Evolutionary conservation across 176 grass and related monocot species (phyloP), one percentile per base, ranked within the genome.

Genomic region (Ensete ventricosum): DNA sequence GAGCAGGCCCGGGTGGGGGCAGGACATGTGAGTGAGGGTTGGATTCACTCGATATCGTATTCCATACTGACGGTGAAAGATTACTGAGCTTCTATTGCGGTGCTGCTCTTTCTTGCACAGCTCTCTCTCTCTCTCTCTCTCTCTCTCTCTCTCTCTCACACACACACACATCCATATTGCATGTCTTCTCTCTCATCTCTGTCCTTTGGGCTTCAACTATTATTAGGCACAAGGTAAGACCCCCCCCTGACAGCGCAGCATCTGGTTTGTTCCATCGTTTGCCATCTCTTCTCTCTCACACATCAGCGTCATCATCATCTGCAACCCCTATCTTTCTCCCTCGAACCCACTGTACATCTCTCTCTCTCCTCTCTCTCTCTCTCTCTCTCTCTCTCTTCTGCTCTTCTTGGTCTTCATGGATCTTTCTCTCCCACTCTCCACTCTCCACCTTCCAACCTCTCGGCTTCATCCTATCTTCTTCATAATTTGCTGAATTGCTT

Each of bases 211-310:
- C 27, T 77, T 77, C 27, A 77, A 77, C 62, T 77, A 77, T 77
- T 65, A 67, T 77, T 77, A 77, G 62, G 62, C 49, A 53, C 20
- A 55, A 76, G 62, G 59, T 55, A 62, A 63, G 43, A 20, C 34
- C 74, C 74, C 74, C 74, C 54, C 75, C 60, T 77, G 75, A 77
- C 75, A 77, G 60, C 21, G 75, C 75, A 77, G 75, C 75, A 66
- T 77, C 75, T 53, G 29, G 76, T 54, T 67, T 77, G 76, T 67
- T 77, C 64, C 67, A 77, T 77, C 49, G 54, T 65, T 52, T 65
- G 26, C n/a, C 75, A 62, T 64, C 74, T 54, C 58, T 77, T 60
- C 43, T 62, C 54, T 75, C 73, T 62, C 55, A 52, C 59, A 67
- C 34, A 53, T 27, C 29, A 54, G 16, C 73, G 62, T 60, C 73